phyloP scores from a whole-genome alignment of 306 rosid species.

The Nissolia schottii region DNA sequence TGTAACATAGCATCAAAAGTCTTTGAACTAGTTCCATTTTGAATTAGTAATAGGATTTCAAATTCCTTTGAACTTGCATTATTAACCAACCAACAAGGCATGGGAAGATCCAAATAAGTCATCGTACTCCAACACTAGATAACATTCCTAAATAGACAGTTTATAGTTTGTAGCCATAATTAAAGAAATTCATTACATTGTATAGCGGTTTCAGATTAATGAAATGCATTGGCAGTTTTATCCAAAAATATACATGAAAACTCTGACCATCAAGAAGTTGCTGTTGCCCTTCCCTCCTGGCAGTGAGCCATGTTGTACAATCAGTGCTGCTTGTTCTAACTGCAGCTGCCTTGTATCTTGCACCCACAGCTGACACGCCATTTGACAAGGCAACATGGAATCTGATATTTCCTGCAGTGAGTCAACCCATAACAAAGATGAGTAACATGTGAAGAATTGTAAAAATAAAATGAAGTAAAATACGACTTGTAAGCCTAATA shows the following conservation, averaged over 20 bases:
- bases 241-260: neutral
- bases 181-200: neutral
- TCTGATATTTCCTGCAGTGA: conserved; percentile 44
- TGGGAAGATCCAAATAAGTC: neutral
- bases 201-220: neutral
- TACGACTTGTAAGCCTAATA: neutral
- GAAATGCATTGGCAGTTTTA: neutral
- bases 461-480: neutral
- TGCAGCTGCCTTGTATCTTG: conserved; percentile 53
- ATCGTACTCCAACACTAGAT: neutral
- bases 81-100: neutral
- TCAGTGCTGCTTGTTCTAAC: conserved; percentile 34
- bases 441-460: conserved; percentile 2
- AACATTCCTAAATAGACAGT: neutral
- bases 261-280: conserved; percentile 59
- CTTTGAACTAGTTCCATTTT: neutral
- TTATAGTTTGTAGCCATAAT: neutral
- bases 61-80: neutral
- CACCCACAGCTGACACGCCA: conserved; percentile 60
- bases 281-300: conserved; percentile 60
- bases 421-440: conserved; percentile 1
- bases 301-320: conserved; percentile 59
- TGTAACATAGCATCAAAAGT: no score
- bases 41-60: neutral
- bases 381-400: conserved; percentile 59